These are phyloP conservation scores for Dipteronia dyeriana DNA, from an alignment of 345 rosid genomes.

Conservation along the genomic window DNA sequence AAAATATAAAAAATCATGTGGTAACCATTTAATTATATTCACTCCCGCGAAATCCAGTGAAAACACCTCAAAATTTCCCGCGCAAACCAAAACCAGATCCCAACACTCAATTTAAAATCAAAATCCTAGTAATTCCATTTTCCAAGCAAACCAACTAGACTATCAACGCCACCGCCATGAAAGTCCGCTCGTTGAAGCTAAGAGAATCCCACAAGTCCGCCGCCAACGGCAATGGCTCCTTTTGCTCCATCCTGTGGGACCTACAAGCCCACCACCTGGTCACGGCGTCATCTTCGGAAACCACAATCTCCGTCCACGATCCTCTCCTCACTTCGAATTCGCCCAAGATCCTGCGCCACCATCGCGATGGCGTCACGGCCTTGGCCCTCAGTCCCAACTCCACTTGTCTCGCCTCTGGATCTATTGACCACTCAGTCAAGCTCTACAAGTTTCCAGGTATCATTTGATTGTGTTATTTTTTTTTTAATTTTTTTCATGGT, in stretches of 20 bases:
- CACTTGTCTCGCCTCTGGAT: constrained; percentile 92
- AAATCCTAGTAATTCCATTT: constrained; percentile 8
- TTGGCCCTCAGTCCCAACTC: constrained; percentile 84
- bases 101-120: neutral
- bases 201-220: constrained; percentile 75
- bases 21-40: neutral
- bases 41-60: constrained; percentile 28
- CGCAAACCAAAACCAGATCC: constrained; percentile 15
- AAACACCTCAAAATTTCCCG: neutral
- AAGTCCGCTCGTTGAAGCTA: constrained; percentile 73
- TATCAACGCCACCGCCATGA: constrained; percentile 45
- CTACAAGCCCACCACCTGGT: constrained; percentile 68
- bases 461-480: neutral
- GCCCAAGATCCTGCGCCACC: constrained; percentile 81
- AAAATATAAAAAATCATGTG: no score
- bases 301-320: constrained; percentile 74
- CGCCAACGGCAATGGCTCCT: constrained; percentile 44
- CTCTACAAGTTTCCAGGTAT: constrained; percentile 95
- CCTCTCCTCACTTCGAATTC: constrained; percentile 58
- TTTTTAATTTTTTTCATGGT: no score
- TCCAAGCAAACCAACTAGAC: neutral
- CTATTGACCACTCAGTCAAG: constrained; percentile 93
- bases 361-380: constrained; percentile 90
- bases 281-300: constrained; percentile 85
- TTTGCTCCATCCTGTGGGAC: constrained; percentile 94